Conservation (phyloP, 2,329 filamentous ascomycete genomes). For the Fusarium abutilonis region DNA sequence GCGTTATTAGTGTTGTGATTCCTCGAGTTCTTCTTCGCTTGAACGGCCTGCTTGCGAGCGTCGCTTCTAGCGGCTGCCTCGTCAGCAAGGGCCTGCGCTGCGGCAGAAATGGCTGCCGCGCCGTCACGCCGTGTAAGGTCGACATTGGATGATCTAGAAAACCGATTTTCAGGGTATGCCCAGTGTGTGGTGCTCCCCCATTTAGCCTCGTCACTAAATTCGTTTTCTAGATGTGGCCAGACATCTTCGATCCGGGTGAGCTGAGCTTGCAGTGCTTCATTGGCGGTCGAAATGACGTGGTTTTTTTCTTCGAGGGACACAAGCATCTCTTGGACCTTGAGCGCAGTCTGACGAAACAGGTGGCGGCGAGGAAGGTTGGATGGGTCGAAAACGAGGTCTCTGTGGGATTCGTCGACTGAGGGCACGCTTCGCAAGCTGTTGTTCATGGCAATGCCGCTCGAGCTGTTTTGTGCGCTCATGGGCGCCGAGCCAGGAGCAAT, state of each 20-base stretch:
- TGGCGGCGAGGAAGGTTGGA: conserved; percentile 73
- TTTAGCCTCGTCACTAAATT: conserved; percentile 94
- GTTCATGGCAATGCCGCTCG: conserved; percentile 52
- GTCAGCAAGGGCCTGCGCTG: conserved; percentile 79
- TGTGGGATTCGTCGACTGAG: conserved; percentile 57
- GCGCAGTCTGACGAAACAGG: conserved; percentile 80
- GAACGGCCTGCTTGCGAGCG: conserved; percentile 81
- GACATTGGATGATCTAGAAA: conserved; percentile 69
- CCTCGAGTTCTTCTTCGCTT: conserved; percentile 78
- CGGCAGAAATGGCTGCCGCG: conserved; percentile 79
- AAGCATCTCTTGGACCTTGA: conserved; percentile 84
- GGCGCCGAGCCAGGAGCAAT: conserved; percentile 56
- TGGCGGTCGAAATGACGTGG: conserved; percentile 92
- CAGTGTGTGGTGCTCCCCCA: conserved; percentile 92
- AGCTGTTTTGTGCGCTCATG: conserved; percentile 62
- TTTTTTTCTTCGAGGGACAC: conserved; percentile 97
- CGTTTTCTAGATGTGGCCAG: conserved; percentile 84
- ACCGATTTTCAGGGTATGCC: conserved; percentile 90
- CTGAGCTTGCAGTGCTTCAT: conserved; percentile 87
- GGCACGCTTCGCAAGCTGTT: conserved; percentile 51
- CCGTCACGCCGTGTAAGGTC: conserved; percentile 83
- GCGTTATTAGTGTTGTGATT: conserved; percentile 55
- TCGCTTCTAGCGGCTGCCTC: conserved; percentile 88
- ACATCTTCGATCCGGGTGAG: conserved; percentile 85
- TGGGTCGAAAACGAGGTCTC: conserved; percentile 60